These are phyloP conservation scores for Aspergillus carlsbadensis DNA, from an alignment of 495 filamentous ascomycete species.

Conservation along the genomic window DNA sequence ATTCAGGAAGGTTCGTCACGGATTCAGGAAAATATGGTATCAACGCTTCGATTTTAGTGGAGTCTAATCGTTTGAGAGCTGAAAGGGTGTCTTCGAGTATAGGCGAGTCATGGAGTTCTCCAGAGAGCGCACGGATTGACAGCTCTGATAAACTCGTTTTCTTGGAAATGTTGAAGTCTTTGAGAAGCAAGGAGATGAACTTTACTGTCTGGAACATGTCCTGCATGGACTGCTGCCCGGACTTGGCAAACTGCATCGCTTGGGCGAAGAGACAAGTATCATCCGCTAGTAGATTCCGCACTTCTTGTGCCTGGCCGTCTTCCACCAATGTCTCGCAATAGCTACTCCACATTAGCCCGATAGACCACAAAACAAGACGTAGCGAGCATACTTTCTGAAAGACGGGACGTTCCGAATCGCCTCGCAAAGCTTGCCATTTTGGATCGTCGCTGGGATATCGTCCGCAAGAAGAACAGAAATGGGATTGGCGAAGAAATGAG, in stretches of 20 bases:
- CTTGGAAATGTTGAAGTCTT: conserved; percentile 37
- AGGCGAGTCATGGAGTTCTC: conserved; percentile 52
- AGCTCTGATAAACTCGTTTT: conserved; percentile 48
- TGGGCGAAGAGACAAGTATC: conserved; percentile 45
- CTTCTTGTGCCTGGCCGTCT: conserved; percentile 33
- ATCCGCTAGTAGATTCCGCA: conserved; percentile 51
- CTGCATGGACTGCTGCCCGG: conserved; percentile 41
- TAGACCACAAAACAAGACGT: background rate
- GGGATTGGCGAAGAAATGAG: conserved; percentile 90
- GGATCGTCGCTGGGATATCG: conserved; percentile 26
- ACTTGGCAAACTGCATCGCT: conserved; percentile 29
- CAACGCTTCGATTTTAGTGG: conserved; percentile 29
- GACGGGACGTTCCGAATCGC: conserved; percentile 77
- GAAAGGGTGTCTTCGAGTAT: conserved; percentile 54
- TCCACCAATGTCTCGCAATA: conserved; percentile 48
- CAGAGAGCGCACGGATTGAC: conserved; percentile 55
- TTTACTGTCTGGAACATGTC: conserved; percentile 47
- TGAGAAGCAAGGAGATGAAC: conserved; percentile 44
- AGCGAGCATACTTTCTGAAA: conserved; percentile 59
- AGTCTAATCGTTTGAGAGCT: conserved; percentile 50
- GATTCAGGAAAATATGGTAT: conserved; percentile 21
- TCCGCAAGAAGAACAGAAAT: conserved; percentile 63
- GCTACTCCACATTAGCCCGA: conserved; percentile 24
- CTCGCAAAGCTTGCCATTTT: conserved; percentile 62
- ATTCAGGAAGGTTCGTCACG: conserved; percentile 16